phyloP scores from a whole-genome alignment of 2,329 filamentous ascomycete species.

The Aspergillus aculeatinus region DNA sequence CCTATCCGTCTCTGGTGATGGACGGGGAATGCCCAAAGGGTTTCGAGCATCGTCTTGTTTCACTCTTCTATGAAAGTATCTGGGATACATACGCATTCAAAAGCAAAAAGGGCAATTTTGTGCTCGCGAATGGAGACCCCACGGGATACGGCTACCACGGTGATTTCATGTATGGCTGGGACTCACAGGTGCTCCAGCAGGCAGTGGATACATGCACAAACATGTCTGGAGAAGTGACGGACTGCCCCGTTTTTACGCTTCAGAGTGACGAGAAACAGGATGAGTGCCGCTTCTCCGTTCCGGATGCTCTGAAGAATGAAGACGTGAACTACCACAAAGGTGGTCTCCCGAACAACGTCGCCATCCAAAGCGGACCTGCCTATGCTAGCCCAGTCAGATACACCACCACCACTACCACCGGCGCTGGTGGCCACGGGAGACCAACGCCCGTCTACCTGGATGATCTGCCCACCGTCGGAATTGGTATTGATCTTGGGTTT shows the following conservation, averaged over 20 bases:
- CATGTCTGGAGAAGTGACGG: conserved; percentile 64
- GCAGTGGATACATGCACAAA: conserved; percentile 77
- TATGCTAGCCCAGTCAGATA: conserved; percentile 33
- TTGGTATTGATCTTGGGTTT: neutral
- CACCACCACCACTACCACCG: conserved; percentile 5
- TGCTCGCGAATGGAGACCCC: conserved; percentile 75
- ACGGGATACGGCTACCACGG: conserved; percentile 74
- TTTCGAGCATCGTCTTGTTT: conserved; percentile 67
- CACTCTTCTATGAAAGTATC: conserved; percentile 83
- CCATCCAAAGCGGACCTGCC: conserved; percentile 48
- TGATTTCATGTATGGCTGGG: conserved; percentile 81
- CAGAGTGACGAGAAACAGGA: conserved; percentile 56
- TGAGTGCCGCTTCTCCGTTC: conserved; percentile 64
- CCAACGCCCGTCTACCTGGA: neutral
- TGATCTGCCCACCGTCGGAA: conserved; percentile 10
- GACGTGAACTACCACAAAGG: conserved; percentile 57
- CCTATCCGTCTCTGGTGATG: conserved; percentile 75
- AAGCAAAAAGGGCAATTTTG: conserved; percentile 65
- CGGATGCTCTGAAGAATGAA: conserved; percentile 57
- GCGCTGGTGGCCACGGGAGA: conserved; percentile 1
- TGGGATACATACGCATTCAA: conserved; percentile 70
- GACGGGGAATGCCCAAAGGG: conserved; percentile 71
- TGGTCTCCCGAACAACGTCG: conserved; percentile 65
- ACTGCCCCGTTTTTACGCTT: conserved; percentile 74
- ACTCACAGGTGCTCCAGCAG: conserved; percentile 64